A percentile compares a stretch with the other conserved stretches of the same genome.
Conservation (phyloP, 2,329 filamentous ascomycete species). For the Malbranchea cinnamomea region DNA sequence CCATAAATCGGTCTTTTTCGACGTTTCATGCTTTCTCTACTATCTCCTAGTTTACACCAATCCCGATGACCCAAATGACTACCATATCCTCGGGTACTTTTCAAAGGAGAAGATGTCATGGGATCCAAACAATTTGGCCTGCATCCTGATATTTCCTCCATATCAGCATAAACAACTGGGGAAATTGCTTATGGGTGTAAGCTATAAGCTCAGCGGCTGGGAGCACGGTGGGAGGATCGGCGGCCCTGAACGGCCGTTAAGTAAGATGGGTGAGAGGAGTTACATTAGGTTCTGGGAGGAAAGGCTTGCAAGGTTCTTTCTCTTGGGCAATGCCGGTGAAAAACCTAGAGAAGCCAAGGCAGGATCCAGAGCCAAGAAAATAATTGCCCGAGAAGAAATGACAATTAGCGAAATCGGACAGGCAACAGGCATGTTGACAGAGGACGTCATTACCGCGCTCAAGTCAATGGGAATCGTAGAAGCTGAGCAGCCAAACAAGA, state of each 20-base stretch:
- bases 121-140: constrained; percentile 96
- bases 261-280: constrained; percentile 65
- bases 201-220: constrained; percentile 76
- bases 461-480: constrained; percentile 64
- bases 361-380: constrained; percentile 29
- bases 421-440: constrained; percentile 67
- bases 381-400: constrained; percentile 32
- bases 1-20: constrained; percentile 97
- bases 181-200: constrained; percentile 77
- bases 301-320: constrained; percentile 57
- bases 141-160: constrained; percentile 88
- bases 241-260: constrained; percentile 87
- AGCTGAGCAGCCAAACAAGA: constrained; percentile 35
- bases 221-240: constrained; percentile 60
- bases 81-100: constrained; percentile 83
- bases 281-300: constrained; percentile 79
- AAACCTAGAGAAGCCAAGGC: constrained; percentile 6
- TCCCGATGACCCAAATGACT: constrained; percentile 24
- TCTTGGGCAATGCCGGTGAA: constrained; percentile 20
- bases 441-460: constrained; percentile 67
- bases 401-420: constrained; percentile 58
- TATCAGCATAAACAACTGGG: constrained; percentile 88
- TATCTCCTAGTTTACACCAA: constrained; percentile 72
- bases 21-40: constrained; percentile 87
- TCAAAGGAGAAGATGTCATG: constrained; percentile 98